Conservation (phyloP, 2,329 filamentous ascomycete genomes). For the Plenodomus tracheiphilus region DNA sequence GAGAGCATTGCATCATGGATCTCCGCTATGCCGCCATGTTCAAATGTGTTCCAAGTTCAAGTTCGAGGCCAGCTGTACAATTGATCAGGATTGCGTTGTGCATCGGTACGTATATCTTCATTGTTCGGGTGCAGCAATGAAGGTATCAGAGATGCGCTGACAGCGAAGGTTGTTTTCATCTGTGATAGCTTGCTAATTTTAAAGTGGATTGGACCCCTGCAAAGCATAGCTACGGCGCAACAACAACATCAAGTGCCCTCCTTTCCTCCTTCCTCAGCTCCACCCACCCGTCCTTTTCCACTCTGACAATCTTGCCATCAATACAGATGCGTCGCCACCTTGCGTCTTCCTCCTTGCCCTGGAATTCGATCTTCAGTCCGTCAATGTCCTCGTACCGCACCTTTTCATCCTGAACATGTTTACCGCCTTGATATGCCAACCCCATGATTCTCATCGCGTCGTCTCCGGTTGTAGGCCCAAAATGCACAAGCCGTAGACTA, state of each 20-base stretch:
- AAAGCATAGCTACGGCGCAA: neutral
- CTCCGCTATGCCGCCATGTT: too few relatives aligned
- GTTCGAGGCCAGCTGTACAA: too few relatives aligned
- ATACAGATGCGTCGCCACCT: constrained; percentile 85
- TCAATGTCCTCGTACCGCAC: constrained; percentile 75
- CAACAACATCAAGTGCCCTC: constrained; percentile 44
- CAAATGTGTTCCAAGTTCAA: too few relatives aligned
- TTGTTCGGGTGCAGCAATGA: too few relatives aligned
- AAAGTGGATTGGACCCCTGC: too few relatives aligned
- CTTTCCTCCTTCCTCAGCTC: constrained; percentile 59
- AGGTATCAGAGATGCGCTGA: too few relatives aligned
- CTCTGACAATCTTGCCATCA: constrained; percentile 83
- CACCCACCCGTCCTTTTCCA: constrained; percentile 73
- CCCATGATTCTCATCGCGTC: constrained; percentile 78
- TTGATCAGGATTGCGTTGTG: too few relatives aligned
- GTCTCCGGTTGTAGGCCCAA: constrained; percentile 67
- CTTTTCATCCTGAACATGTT: constrained; percentile 55
- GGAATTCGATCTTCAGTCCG: constrained; percentile 66
- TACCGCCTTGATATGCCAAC: constrained; percentile 60
- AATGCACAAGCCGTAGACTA: constrained; percentile 71
- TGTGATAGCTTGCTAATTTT: too few relatives aligned
- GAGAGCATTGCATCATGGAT: too few relatives aligned
- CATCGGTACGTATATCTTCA: too few relatives aligned
- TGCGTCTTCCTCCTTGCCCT: constrained; percentile 61
- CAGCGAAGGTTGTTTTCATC: too few relatives aligned